phyloP scores from a whole-genome alignment of 345 rosid genomes.

The Eucalyptus tenuipes region DNA sequence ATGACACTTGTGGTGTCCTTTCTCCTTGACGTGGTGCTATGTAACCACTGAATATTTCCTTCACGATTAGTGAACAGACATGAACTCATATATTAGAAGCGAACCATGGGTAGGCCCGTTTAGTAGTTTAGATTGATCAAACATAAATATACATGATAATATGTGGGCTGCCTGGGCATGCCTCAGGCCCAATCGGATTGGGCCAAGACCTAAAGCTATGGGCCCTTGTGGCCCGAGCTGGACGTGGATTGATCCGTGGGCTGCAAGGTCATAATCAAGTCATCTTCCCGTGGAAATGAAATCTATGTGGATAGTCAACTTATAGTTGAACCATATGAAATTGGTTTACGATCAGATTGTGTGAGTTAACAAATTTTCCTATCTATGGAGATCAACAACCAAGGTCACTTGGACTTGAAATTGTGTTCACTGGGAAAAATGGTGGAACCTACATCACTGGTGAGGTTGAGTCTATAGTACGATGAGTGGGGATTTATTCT shows the following conservation, averaged over 20 bases:
- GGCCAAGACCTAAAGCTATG: background rate
- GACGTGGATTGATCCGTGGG: background rate
- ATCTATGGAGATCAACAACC: background rate
- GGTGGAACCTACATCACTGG: background rate
- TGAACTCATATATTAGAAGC: background rate
- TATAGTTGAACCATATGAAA: too few relatives aligned
- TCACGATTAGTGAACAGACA: background rate
- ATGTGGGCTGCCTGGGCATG: background rate
- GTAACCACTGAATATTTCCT: background rate
- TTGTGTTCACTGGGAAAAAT: background rate
- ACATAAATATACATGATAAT: too few relatives aligned
- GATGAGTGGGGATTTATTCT: background rate
- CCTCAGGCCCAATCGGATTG: background rate
- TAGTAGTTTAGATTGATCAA: background rate
- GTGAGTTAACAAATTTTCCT: background rate
- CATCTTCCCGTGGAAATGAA: background rate
- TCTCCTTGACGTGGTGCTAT: accelerated
- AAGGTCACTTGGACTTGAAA: background rate
- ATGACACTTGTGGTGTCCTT: background rate
- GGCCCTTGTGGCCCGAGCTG: background rate
- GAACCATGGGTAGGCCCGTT: background rate
- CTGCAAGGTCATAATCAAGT: background rate
- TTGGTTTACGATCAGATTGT: background rate
- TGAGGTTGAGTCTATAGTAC: background rate
- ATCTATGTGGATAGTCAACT: background rate